These are phyloP conservation scores for Candida silvicultrix DNA, from an alignment of 805 yeast species.

Conservation along the genomic window DNA sequence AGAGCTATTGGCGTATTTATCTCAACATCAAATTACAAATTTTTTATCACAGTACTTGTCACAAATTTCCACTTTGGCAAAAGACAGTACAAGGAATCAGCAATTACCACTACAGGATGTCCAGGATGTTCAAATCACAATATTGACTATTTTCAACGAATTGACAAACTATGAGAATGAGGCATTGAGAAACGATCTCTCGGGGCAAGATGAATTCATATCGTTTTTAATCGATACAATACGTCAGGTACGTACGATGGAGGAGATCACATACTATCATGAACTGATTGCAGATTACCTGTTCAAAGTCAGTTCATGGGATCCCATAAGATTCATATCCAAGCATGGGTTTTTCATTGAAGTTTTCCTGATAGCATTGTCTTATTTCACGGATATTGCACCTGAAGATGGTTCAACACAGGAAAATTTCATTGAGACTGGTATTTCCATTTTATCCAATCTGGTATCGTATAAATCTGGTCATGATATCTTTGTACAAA, in stretches of 20 bases:
- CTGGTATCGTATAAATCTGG: conserved; percentile 3
- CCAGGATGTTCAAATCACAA: neutral
- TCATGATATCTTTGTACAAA: conserved; percentile 6
- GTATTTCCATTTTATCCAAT: conserved; percentile 5
- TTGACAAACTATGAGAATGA: neutral
- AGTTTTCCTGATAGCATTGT: conserved; percentile 2
- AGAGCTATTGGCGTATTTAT: neutral
- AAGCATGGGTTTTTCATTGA: neutral
- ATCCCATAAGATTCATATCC: neutral
- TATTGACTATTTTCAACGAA: neutral
- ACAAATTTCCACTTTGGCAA: neutral
- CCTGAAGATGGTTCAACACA: conserved; percentile 2
- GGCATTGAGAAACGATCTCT: neutral
- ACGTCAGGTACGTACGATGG: neutral
- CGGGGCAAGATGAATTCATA: neutral
- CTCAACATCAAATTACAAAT: too few relatives aligned
- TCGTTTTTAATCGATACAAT: neutral
- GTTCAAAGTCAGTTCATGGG: neutral
- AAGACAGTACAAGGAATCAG: neutral
- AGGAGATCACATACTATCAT: neutral
- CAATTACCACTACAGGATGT: neutral
- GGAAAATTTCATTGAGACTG: conserved; percentile 9
- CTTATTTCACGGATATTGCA: neutral
- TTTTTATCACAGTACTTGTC: neutral
- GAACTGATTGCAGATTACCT: neutral